phyloP scores from a whole-genome alignment of 352 stramenopile species.

The Phytophthora sansomeana region DNA sequence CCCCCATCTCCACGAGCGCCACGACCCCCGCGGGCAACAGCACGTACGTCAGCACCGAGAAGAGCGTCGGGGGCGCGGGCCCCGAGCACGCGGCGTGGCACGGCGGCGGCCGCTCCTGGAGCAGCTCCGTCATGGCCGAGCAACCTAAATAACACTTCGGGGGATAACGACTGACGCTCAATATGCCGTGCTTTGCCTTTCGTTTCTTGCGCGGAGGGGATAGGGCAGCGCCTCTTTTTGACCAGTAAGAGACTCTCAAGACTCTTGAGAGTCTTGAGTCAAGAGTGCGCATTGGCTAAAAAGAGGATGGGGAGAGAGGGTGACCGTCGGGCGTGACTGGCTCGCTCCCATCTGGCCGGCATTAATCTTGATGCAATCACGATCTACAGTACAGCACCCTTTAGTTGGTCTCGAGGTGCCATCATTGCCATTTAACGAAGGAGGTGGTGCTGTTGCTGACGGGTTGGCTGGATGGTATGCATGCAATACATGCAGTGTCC shows the following conservation, averaged over 20 bases:
- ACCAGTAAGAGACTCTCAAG: neutral
- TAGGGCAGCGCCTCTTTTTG: neutral
- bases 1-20: conserved; percentile 45
- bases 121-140: conserved; percentile 31
- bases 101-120: conserved; percentile 40
- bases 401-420: too few species aligned
- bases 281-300: neutral
- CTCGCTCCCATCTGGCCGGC: conserved; percentile 18
- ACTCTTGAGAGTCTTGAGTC: too few species aligned
- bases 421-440: too few species aligned
- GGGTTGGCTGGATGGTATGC: too few species aligned
- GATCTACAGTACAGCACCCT: neutral
- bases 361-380: conserved; percentile 15
- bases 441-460: too few species aligned
- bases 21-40: conserved; percentile 42
- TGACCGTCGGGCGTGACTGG: conserved; percentile 4
- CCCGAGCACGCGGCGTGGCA: conserved; percentile 36
- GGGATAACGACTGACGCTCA: conserved; percentile 27
- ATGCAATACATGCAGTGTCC: too few species aligned
- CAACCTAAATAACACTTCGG: conserved; percentile 25
- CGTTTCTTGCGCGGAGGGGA: conserved; percentile 16
- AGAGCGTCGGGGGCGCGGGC: conserved; percentile 29
- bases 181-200: conserved; percentile 21
- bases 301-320: neutral
- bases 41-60: conserved; percentile 39